These are phyloP conservation scores for Auricularia cornea DNA, from an alignment of 768 basidiomycete genomes.

Conservation along the genomic window DNA sequence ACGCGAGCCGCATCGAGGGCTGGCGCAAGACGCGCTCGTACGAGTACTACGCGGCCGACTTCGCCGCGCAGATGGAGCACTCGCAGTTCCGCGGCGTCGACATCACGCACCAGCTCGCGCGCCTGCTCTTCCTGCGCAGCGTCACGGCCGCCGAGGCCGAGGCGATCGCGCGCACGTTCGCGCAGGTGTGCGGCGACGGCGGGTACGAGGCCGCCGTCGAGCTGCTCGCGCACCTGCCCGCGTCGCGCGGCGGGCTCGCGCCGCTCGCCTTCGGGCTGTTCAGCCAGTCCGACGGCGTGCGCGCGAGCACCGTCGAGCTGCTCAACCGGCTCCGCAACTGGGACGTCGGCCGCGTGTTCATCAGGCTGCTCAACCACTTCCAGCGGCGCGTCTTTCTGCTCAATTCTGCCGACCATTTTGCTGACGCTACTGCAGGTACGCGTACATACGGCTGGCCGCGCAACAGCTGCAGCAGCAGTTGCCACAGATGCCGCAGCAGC, in stretches of 20 bases:
- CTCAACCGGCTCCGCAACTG: slow-evolving; percentile 71
- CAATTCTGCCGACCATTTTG: background rate
- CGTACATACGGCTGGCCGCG: slow-evolving; percentile 77
- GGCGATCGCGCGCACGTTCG: slow-evolving; percentile 62
- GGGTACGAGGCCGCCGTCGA: slow-evolving; percentile 87
- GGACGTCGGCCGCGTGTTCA: slow-evolving; percentile 71
- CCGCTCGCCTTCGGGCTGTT: slow-evolving; percentile 86
- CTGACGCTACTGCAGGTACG: slow-evolving; percentile 39
- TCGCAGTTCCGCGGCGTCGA: slow-evolving; percentile 75
- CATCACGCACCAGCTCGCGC: slow-evolving; percentile 73
- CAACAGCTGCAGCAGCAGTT: slow-evolving; percentile 39
- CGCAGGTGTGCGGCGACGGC: slow-evolving; percentile 38
- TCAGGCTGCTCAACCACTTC: slow-evolving; percentile 79
- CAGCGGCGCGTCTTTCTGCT: slow-evolving; percentile 27
- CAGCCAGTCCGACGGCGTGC: slow-evolving; percentile 70
- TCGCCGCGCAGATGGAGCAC: slow-evolving; percentile 42
- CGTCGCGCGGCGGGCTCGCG: slow-evolving; percentile 72
- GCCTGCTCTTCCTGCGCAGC: slow-evolving; percentile 65
- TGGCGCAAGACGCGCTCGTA: slow-evolving; percentile 85
- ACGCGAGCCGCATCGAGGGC: slow-evolving; percentile 82
- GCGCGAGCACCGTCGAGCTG: slow-evolving; percentile 74
- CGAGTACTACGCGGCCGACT: slow-evolving; percentile 64
- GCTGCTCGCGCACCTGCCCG: slow-evolving; percentile 73
- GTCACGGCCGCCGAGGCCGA: slow-evolving; percentile 67
- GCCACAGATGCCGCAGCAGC: slow-evolving; percentile 15